Base-by-base conservation (phyloP, 805 yeast species). In the Kodamaea restingae region DNA sequence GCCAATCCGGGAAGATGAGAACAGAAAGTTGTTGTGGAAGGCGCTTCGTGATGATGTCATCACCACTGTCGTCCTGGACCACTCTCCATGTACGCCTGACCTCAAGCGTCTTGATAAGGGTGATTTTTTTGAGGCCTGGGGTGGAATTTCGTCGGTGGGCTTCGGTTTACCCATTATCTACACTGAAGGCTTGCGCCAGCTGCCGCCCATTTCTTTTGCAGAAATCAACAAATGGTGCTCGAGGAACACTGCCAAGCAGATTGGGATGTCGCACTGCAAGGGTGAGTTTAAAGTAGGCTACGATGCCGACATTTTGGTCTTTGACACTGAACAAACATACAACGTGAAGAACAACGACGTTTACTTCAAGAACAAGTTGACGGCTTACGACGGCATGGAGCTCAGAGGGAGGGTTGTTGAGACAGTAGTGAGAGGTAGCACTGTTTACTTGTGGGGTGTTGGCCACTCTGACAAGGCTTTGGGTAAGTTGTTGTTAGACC, bases 21-120 rank as follows among this genome's bases (percentile, higher is more conserved):
- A 91, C 60, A 73, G 93, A 48, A 61, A 71, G 31, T 69, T 74
- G 26, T 71, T 90, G 33, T 91, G 97, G 97, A 63, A 73, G 41
- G 97, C 91, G 0, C 67, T 91, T 24, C 58, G 75, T 39, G 71
- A 71, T 15, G 80, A 78, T 26, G 65, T 80, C 22, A 81, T 90
- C 44, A 76, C 85, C 11, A 80, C 96, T 3, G 95, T 90, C 4
- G 97, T 91, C 5, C 84, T 95, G 9, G 98, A 90, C 60, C 98
- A 90, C 62, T 86, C 96, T 3, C 98, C 97, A 2, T 90, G 98
- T 63, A 87, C 96, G 0, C 95, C 97, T 0, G 87, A 87, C 44
- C 69, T 90, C 53, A 90, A 90, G 61, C 84, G 86, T 15, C 68
- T 88, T 38, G 82, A 78, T 8, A 71, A 77, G 43, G 96, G 96